Base-by-base conservation (phyloP, 495 filamentous ascomycete genomes). In the Viridothelium virens region DNA sequence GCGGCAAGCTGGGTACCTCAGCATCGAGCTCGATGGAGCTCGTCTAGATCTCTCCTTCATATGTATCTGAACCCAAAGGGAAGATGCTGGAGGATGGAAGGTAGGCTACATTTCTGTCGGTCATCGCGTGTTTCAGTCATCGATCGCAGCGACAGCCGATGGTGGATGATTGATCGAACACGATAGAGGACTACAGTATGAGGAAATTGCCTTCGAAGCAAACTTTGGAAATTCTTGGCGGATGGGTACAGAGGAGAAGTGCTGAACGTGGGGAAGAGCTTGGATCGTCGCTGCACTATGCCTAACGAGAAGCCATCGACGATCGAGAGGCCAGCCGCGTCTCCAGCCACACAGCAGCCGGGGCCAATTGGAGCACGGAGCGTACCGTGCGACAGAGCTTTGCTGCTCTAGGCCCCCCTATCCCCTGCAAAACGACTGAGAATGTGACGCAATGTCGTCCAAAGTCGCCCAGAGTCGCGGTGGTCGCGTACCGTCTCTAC, bases 381-480 rank as follows among this genome's bases (percentile, higher is more conserved):
- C 53, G 53, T 34, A 31, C 25, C 53, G 31, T 59, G 53, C 25
- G 5, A 59, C 31, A 14, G 25, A 18, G 18, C 5, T 18, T 36
- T 1, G 7, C 12, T 11, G 12, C 16, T 12, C 25, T 46, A 7
- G 9, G 41, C 48, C 12, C 48, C n/a, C 16, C 10, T 18, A 53
- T 18, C 53, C 7, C 31, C 53, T 53, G 48, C n/a, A 36, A 59
- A n/a, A 31, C 53, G 3, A 34, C 66, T 66, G 56, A 50, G 53
- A 34, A 34, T 62, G 71, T 73, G 71, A 73, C 69, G 71, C 67
- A 73, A 71, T 71, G 50, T 50, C 59, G 34, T 64, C 25, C 48
- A 3, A 34, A 25, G 25, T 0, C 25, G 25, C 25, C 25, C 25
- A 25, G 25, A 25, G 25, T 25, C 25, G 25, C 25, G 25, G 25